phyloP scores from a whole-genome alignment of 1,284 basidiomycete species.

The Cutaneotrichosporon daszewskae region DNA sequence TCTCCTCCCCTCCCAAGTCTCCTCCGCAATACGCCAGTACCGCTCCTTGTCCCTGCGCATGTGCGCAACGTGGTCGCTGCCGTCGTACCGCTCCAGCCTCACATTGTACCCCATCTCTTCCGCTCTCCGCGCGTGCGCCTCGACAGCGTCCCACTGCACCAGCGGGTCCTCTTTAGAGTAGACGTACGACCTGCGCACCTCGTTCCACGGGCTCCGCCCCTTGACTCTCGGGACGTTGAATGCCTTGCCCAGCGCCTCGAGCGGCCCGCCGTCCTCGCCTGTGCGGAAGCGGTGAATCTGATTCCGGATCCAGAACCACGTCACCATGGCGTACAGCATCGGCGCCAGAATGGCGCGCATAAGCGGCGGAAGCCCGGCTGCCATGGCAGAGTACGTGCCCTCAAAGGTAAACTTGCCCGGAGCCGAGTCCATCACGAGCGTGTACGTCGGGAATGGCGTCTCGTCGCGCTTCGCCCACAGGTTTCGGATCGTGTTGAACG shows the following conservation, averaged over 20 bases:
- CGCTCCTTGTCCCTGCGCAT: conserved; percentile 11
- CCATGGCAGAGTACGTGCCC: conserved; percentile 5
- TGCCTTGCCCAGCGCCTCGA: conserved; percentile 4
- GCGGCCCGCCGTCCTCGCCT: background rate
- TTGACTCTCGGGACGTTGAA: conserved; percentile 5
- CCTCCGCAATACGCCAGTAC: conserved; percentile 17
- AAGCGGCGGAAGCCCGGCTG: background rate
- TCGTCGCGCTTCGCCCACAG: too few relatives aligned
- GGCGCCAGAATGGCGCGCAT: conserved; percentile 8
- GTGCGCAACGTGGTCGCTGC: conserved; percentile 16
- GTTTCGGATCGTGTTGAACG: too few relatives aligned
- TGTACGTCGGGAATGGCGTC: conserved; percentile 6
- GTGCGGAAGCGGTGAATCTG: background rate
- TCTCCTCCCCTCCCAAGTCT: conserved; percentile 11
- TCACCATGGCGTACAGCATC: conserved; percentile 3
- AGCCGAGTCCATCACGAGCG: conserved; percentile 11
- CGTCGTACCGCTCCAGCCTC: conserved; percentile 11
- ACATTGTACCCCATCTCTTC: conserved; percentile 6
- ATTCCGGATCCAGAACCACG: conserved; percentile 11
- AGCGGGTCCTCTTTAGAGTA: conserved; percentile 15
- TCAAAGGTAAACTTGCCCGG: conserved; percentile 13
- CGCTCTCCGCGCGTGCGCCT: conserved; percentile 10
- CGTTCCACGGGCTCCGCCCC: background rate
- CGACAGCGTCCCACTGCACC: conserved; percentile 10
- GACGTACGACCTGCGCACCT: conserved; percentile 13